These are phyloP conservation scores for Coemansia sp. DNA, from an alignment of 192 early-diverging fungal species.

Conservation along the genomic window DNA sequence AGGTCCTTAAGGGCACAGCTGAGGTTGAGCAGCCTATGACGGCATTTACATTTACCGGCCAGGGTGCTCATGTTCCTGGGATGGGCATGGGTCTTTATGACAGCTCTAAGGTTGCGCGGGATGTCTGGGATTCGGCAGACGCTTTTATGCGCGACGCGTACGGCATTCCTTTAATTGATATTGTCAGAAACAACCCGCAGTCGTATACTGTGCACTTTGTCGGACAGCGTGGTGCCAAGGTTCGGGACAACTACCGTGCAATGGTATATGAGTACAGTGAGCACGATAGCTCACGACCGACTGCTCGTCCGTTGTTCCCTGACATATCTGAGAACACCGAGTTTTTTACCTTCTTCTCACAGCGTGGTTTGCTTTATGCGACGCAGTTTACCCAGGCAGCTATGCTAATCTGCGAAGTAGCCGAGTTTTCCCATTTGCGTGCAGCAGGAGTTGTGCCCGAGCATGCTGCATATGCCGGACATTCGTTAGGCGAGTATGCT, in stretches of 20 bases:
- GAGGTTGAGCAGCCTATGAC: constrained; percentile 85
- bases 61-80: constrained; percentile 87
- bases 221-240: constrained; percentile 75
- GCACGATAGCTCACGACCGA: constrained; percentile 65
- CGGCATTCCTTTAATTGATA: constrained; percentile 85
- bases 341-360: constrained; percentile 80
- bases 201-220: constrained; percentile 86
- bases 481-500: constrained; percentile 93
- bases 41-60: constrained; percentile 88
- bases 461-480: constrained; percentile 84
- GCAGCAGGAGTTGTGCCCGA: constrained; percentile 74
- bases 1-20: constrained; percentile 78
- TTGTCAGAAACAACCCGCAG: constrained; percentile 84
- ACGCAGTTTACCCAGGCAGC: constrained; percentile 96
- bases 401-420: constrained; percentile 85
- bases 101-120: constrained; percentile 71
- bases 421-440: constrained; percentile 83
- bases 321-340: constrained; percentile 55
- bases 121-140: constrained; percentile 93
- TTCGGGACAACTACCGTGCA: constrained; percentile 76
- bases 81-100: constrained; percentile 96
- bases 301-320: constrained; percentile 77
- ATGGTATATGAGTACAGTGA: constrained; percentile 85
- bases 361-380: constrained; percentile 81
- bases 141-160: constrained; percentile 79